Evolutionary conservation across 2,329 filamentous ascomycete genomes (phyloP).

Genomic region (Exophiala viscosa): DNA sequence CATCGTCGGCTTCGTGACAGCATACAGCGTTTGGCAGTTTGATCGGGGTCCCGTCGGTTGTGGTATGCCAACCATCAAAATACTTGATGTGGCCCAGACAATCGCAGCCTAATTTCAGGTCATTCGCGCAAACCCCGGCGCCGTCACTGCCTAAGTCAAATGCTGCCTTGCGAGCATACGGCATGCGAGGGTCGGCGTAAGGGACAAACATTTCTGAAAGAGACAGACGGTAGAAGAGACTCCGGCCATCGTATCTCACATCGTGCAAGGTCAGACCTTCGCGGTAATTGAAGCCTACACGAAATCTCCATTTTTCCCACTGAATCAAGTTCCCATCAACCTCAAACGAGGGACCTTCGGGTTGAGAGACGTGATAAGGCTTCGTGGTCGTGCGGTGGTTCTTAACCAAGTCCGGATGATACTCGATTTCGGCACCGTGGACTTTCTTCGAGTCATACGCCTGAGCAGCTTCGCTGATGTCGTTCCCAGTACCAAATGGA

Average conservation of each 20-base stretch:
- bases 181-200: constrained; percentile 41
- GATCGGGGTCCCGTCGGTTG: constrained; percentile 34
- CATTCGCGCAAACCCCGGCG: constrained; percentile 43
- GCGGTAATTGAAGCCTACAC: constrained; percentile 46
- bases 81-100: constrained; percentile 45
- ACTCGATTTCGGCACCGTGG: constrained; percentile 36
- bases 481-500: constrained; percentile 40
- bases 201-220: constrained; percentile 46
- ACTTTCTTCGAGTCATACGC: constrained; percentile 44
- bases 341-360: constrained; percentile 36
- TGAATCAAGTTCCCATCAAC: constrained; percentile 31
- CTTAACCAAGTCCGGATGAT: constrained; percentile 34
- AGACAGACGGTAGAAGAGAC: constrained; percentile 42
- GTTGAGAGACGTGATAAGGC: constrained; percentile 37
- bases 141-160: constrained; percentile 46
- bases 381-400: constrained; percentile 35
- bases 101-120: constrained; percentile 42
- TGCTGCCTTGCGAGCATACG: constrained; percentile 42
- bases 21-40: constrained; percentile 43
- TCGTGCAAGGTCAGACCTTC: constrained; percentile 44
- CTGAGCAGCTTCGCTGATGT: constrained; percentile 35
- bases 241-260: constrained; percentile 38
- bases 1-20: constrained; percentile 40
- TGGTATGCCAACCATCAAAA: constrained; percentile 40
- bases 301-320: constrained; percentile 46